Evolutionary conservation across 805 yeast species (phyloP).

Genomic region (Yarrowia sp.): DNA sequence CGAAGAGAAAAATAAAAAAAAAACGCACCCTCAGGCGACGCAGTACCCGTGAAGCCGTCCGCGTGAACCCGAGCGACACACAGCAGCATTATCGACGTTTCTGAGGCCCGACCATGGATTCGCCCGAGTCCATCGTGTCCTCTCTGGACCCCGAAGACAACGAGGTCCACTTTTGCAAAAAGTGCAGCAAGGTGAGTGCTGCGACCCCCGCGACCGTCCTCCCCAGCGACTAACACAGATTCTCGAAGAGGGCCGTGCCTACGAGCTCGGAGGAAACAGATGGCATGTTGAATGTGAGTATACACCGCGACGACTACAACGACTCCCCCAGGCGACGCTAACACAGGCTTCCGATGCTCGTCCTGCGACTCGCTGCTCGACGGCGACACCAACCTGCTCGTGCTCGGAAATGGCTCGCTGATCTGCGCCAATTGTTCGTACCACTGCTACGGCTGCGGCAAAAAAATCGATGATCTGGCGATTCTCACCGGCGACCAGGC

Average conservation of each 20-base stretch:
- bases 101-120: conserved; percentile 24
- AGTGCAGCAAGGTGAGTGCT: conserved; percentile 33
- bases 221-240: conserved; percentile 37
- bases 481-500: conserved; percentile 94
- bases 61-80: no score
- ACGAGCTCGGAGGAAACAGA: conserved; percentile 79
- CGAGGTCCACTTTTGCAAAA: conserved; percentile 34
- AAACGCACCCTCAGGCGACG: no score
- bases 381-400: conserved; percentile 84
- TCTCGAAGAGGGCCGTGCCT: conserved; percentile 88
- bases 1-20: no score
- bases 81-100: no score
- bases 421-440: conserved; percentile 93
- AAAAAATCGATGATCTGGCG: conserved; percentile 88
- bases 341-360: conserved; percentile 66
- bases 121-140: conserved; percentile 26
- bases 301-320: not conserved
- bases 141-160: conserved; percentile 29
- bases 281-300: conserved; percentile 85
- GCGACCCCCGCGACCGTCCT: not conserved
- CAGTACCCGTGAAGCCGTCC: no score
- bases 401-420: conserved; percentile 86
- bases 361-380: conserved; percentile 76
- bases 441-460: conserved; percentile 77
- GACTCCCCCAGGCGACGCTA: not conserved